Evolutionary conservation across 331 rosid species (phyloP).

Genomic region (Phaseolus coccineus): DNA sequence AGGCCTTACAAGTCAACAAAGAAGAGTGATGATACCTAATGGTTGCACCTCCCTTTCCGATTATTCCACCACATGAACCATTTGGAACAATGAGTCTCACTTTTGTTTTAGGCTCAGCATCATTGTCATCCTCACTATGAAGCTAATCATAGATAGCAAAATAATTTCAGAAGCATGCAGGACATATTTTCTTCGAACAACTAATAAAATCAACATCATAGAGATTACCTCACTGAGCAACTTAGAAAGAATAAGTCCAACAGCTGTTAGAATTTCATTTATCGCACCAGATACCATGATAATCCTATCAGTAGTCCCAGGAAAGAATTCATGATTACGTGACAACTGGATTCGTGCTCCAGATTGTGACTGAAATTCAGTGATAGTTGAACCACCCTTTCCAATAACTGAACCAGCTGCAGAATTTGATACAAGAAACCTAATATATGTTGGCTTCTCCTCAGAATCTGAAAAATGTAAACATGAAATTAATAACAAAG

Average conservation of each 20-base stretch:
- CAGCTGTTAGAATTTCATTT: slow-evolving; percentile 81
- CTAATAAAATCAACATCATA: slow-evolving; percentile 41
- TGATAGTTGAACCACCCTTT: slow-evolving; percentile 98
- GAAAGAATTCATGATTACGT: slow-evolving; percentile 94
- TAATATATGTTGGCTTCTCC: slow-evolving; percentile 87
- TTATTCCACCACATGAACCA: slow-evolving; percentile 98
- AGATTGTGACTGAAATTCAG: slow-evolving; percentile 96
- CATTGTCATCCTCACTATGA: slow-evolving; percentile 85
- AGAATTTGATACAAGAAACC: slow-evolving; percentile 97
- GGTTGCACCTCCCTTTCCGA: slow-evolving; percentile 98
- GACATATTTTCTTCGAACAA: slow-evolving; percentile 28
- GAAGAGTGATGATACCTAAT: slow-evolving; percentile 71
- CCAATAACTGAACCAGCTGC: slow-evolving; percentile 99
- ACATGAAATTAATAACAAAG: slow-evolving; percentile 41
- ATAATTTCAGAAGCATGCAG: slow-evolving; percentile 40
- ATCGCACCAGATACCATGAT: slow-evolving; percentile 93
- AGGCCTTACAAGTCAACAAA: slow-evolving; percentile 15
- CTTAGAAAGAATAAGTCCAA: slow-evolving; percentile 89
- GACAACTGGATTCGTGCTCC: slow-evolving; percentile 99
- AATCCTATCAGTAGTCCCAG: slow-evolving; percentile 98
- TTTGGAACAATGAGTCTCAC: slow-evolving; percentile 95
- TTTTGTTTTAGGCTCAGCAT: slow-evolving; percentile 84
- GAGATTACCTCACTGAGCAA: slow-evolving; percentile 88
- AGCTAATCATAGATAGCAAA: slow-evolving; percentile 58
- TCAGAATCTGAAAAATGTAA: slow-evolving; percentile 64